Evolutionary conservation across 78 protist species (phyloP), one percentile per base, ranked within the genome.

Genomic region (Capsaspora owczarzaki): DNA sequence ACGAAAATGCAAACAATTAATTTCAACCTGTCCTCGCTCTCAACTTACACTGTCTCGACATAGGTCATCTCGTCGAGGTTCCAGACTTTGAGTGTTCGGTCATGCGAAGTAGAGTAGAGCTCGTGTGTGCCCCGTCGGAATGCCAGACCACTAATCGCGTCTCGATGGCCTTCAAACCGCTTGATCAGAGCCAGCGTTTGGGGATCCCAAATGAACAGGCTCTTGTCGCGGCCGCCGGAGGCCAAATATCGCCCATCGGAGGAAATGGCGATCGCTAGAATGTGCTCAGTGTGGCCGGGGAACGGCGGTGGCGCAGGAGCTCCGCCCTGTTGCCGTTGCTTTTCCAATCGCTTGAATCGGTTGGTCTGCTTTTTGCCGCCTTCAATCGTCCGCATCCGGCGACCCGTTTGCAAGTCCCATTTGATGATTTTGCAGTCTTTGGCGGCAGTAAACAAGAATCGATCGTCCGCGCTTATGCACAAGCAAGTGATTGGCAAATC

Each of bases 71-170:
- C 80, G 69, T 68, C 82, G n/a, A 79, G 19, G 61, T 85, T 68
- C 88, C 88, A 85, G 10, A 85, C 23, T 19, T 79, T 77, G 68
- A 85, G 37, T 35, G 88, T 85, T 31, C 88, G 60, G 72, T 85
- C 88, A 5, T 8, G 46, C 51, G 80, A 66, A 25, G 68, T 40
- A 22, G 79, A 40, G 61, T 47, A 85, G 53, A 85, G 82, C 61
- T 60, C 53, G 72, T 61, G 78, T 8, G 81, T 16, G 42, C 29
- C 47, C 41, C 61, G 16, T 41, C 81, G 76, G 46, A 78, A 85
- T 29, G 88, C 61, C 35, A 78, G 35, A 37, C 44, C 76, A 14
- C 47, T 40, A 37, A 74, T 63, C 10, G 46, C 8, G 31, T 46
- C 75, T 0, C 72, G 61, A 68, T 74, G 82, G 8, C 86, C 86